Conservation (phyloP, 2,329 filamentous ascomycete genomes). For the Laburnicola sp. region DNA sequence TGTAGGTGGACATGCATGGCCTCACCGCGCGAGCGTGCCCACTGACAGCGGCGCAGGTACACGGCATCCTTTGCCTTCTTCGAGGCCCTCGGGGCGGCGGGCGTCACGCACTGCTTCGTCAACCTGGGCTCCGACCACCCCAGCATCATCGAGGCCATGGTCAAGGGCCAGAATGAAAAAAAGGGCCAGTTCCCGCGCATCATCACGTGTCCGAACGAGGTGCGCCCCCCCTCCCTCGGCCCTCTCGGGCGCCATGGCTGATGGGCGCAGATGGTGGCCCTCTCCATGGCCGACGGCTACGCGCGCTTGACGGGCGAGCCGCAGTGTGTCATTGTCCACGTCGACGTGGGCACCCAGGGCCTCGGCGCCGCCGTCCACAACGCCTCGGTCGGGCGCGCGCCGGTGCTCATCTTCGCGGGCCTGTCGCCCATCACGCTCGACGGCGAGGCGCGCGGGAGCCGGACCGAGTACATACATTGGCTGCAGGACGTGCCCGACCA, state of each 20-base stretch:
- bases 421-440: slow-evolving; percentile 76
- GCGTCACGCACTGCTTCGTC: slow-evolving; percentile 57
- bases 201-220: slow-evolving; percentile 80
- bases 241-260: not conserved
- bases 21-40: not conserved
- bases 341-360: slow-evolving; percentile 80
- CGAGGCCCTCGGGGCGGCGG: slow-evolving; percentile 72
- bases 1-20: slow-evolving; percentile 16
- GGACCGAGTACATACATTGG: slow-evolving; percentile 86
- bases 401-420: slow-evolving; percentile 77
- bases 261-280: slow-evolving; percentile 70
- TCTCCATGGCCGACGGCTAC: slow-evolving; percentile 83
- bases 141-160: slow-evolving; percentile 77
- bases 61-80: slow-evolving; percentile 82
- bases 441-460: slow-evolving; percentile 70
- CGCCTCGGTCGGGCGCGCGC: slow-evolving; percentile 71
- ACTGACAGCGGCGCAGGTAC: slow-evolving; percentile 50
- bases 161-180: slow-evolving; percentile 71
- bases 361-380: slow-evolving; percentile 80
- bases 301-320: slow-evolving; percentile 69
- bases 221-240: slow-evolving; percentile 38
- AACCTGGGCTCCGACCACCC: slow-evolving; percentile 75
- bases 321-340: slow-evolving; percentile 77
- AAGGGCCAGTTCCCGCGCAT: slow-evolving; percentile 68
- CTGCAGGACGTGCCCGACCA: slow-evolving; percentile 83